phyloP scores from a whole-genome alignment of 2,329 filamentous ascomycete species.

The Ceratocystis albifundus region DNA sequence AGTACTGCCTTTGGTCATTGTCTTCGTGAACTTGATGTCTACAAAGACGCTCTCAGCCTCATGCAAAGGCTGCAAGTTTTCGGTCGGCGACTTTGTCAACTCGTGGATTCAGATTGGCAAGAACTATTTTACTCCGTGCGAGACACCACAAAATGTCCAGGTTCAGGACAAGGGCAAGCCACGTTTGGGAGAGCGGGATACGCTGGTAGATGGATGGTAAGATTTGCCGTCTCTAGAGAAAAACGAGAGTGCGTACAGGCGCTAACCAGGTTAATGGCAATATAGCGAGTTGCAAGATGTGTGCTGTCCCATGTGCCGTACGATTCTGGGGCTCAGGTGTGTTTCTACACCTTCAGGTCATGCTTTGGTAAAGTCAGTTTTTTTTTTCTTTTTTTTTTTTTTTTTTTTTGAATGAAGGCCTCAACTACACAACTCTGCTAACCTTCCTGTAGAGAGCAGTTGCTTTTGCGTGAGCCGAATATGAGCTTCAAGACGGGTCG shows the following conservation, averaged over 20 bases:
- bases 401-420: no score
- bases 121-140: conserved; percentile 32
- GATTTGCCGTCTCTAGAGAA: not conserved
- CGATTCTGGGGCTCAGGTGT: conserved; percentile 31
- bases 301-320: conserved; percentile 29
- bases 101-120: conserved; percentile 35
- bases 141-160: conserved; percentile 25
- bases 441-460: conserved; percentile 29
- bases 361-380: conserved; percentile 31
- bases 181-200: conserved; percentile 29
- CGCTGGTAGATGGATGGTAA: conserved; percentile 32
- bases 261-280: not conserved
- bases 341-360: conserved; percentile 31
- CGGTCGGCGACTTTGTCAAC: conserved; percentile 31
- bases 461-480: conserved; percentile 29
- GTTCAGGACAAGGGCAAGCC: conserved; percentile 27
- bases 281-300: conserved; percentile 32
- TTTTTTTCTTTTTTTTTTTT: no score
- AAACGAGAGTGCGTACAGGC: not conserved
- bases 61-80: conserved; percentile 31
- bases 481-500: conserved; percentile 4
- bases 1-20: not conserved
- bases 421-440: conserved; percentile 5
- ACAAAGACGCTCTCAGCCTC: conserved; percentile 24
- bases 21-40: not conserved